phyloP scores from a whole-genome alignment of 2,329 filamentous ascomycete genomes.

The Diaporthe vaccinii region DNA sequence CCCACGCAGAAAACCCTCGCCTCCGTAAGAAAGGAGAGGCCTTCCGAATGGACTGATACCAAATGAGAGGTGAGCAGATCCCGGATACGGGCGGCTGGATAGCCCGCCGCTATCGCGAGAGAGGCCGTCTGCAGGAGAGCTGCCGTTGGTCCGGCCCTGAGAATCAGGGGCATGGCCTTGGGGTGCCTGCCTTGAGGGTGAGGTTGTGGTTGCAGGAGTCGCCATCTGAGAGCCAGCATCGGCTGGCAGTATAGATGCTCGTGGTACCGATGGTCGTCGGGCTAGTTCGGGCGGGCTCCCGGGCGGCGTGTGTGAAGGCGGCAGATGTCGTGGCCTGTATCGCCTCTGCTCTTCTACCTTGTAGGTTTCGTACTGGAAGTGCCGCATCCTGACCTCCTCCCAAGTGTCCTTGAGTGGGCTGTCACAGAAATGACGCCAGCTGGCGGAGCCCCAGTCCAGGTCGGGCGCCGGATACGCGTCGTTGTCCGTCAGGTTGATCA shows the following conservation, averaged over 20 bases:
- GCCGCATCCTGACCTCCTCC: neutral
- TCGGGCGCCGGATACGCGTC: neutral
- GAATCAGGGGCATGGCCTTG: neutral
- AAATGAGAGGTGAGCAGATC: too few relatives aligned
- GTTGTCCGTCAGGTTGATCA: neutral
- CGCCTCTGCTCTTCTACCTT: neutral
- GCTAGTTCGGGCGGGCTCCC: neutral
- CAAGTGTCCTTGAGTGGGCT: neutral
- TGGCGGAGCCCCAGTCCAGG: neutral
- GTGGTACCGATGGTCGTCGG: neutral
- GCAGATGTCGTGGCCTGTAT: neutral
- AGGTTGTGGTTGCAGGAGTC: neutral
- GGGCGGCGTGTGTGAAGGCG: neutral
- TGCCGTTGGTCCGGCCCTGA: neutral
- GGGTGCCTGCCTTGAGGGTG: fast-evolving
- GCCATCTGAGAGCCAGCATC: neutral
- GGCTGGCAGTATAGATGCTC: neutral
- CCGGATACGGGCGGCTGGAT: too few relatives aligned
- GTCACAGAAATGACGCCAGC: neutral
- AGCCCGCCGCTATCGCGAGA: too few relatives aligned
- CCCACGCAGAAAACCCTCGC: neutral
- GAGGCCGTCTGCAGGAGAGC: too few relatives aligned
- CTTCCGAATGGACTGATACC: too few relatives aligned
- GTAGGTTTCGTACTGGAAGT: neutral
- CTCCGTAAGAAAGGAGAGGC: neutral